Percentiles rank a stretch among this genome's conserved stretches.
These are phyloP conservation scores for Alliaria petiolata DNA, from an alignment of 345 rosid genomes.

Conservation along the genomic window DNA sequence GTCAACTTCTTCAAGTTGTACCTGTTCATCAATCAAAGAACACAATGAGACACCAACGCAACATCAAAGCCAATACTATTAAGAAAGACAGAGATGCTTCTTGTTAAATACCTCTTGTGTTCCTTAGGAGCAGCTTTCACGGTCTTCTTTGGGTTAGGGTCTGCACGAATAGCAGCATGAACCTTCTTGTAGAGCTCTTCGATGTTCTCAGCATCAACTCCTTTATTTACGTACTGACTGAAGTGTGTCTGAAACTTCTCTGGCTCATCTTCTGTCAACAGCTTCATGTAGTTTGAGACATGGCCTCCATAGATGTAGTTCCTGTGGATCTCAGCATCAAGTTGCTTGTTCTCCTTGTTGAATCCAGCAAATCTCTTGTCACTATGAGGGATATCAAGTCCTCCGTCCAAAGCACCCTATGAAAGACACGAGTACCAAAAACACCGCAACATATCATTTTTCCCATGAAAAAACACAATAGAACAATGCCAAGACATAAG, in stretches of 20 bases:
- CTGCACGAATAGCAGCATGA: slow-evolving; percentile 70
- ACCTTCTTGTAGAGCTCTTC: slow-evolving; percentile 70
- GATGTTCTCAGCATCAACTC: slow-evolving; percentile 47
- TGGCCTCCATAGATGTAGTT: slow-evolving; percentile 74
- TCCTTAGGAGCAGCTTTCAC: slow-evolving; percentile 47
- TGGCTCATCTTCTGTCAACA: slow-evolving; percentile 58
- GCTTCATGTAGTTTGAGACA: slow-evolving; percentile 63
- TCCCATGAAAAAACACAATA: not conserved
- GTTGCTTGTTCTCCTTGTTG: slow-evolving; percentile 55
- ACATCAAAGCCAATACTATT: too few relatives aligned
- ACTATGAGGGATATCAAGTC: slow-evolving; percentile 74
- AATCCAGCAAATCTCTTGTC: slow-evolving; percentile 76
- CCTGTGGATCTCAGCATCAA: slow-evolving; percentile 62
- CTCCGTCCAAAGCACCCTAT: slow-evolving; percentile 75
- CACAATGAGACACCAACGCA: not conserved
- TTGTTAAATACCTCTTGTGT: slow-evolving; percentile 84
- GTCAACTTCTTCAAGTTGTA: slow-evolving; percentile 80
- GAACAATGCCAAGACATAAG: not conserved
- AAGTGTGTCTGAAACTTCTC: slow-evolving; percentile 72
- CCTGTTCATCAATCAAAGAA: slow-evolving; percentile 41
- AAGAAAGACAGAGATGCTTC: too few relatives aligned
- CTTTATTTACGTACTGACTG: slow-evolving; percentile 50
- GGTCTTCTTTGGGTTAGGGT: slow-evolving; percentile 47
- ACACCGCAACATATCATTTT: not conserved
- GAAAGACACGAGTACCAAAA: not conserved